These are phyloP conservation scores for Candida patagonica DNA, from an alignment of 805 yeast genomes.

Conservation along the genomic window DNA sequence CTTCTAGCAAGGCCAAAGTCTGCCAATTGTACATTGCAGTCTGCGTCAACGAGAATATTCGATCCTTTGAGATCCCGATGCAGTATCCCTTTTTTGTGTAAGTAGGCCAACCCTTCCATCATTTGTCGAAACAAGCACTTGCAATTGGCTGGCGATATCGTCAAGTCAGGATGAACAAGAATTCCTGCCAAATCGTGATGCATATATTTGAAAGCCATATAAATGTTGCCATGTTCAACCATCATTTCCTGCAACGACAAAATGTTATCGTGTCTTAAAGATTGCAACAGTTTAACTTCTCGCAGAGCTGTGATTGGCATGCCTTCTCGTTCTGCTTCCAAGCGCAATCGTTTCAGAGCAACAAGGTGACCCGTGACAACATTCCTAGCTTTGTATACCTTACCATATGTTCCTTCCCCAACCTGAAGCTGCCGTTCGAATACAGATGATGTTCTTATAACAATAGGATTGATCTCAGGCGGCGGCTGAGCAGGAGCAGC, in stretches of 20 bases:
- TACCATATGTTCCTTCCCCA: slow-evolving; percentile 99
- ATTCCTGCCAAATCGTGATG: slow-evolving; percentile 90
- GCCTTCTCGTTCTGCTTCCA: slow-evolving; percentile 87
- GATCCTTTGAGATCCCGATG: slow-evolving; percentile 96
- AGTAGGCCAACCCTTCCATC: slow-evolving; percentile 67
- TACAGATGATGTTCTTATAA: slow-evolving; percentile 14
- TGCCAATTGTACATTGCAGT: slow-evolving; percentile 78
- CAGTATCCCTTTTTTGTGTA: slow-evolving; percentile 51
- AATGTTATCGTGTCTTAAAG: slow-evolving; percentile 72
- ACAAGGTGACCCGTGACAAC: slow-evolving; percentile 56
- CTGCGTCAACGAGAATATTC: slow-evolving; percentile 65
- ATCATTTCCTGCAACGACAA: slow-evolving; percentile 82
- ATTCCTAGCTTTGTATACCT: slow-evolving; percentile 83
- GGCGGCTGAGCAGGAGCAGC: background rate
- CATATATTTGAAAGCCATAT: slow-evolving; percentile 89
- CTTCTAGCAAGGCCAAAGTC: slow-evolving; percentile 86
- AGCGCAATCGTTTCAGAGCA: slow-evolving; percentile 77
- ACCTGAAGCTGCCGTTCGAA: slow-evolving; percentile 78
- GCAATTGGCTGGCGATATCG: slow-evolving; percentile 54
- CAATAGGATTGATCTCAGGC: slow-evolving; percentile 5
- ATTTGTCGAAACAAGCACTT: slow-evolving; percentile 75
- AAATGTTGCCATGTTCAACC: slow-evolving; percentile 64
- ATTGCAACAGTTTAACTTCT: slow-evolving; percentile 78
- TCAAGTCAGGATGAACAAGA: slow-evolving; percentile 62
- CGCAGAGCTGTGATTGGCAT: slow-evolving; percentile 93